Evolutionary conservation across 2,329 filamentous ascomycete genomes (phyloP), one percentile per base, ranked within the genome.

Genomic region (Dryadomyces quercus-mongolicae): DNA sequence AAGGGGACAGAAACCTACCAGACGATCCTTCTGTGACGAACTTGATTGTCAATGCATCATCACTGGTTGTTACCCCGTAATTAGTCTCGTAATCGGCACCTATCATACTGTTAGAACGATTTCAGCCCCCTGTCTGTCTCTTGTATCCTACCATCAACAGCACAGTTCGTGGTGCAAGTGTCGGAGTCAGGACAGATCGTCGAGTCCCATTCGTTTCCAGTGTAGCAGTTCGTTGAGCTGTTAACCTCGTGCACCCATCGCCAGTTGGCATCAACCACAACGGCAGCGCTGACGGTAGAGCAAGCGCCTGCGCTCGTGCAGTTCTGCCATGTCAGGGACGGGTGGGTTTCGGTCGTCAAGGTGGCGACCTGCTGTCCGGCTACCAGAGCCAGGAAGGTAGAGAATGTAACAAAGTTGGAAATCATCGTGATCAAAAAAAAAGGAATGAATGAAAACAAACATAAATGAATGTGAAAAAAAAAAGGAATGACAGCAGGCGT

Each of bases 221-320:
- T 71, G 61, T 75, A 75, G 66, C 74, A 76, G 66, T 77, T 77
- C 59, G 66, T 70, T 60, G 70, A 74, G 46, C 71, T 71, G 25
- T 61, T 61, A 44, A 66, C 70, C 38, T 67, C 65, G 65, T 81
- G 76, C 51, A 78, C 64, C 78, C 78, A 81, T 53, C 77, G 72
- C 77, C 77, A 81, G 67, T 80, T 81, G 57, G 75, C 61, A 61
- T 81, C 77, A 58, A 81, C 65, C 40, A 74, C 72, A 51, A 81
- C 68, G 51, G 73, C 72, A 34, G 73, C 75, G 51, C 65, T 66
- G 54, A 73, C 67, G 20, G 68, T 71, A 2, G 71, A 72, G 65
- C 78, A 81, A 36, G 67, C 68, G 52, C 72, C 71, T 47, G 62
- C 63, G 18, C 66, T 64, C 25, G 74, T 71, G 62, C 77, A 81